phyloP scores from a whole-genome alignment of 495 filamentous ascomycete species.

The Parathielavia hyrcaniae region DNA sequence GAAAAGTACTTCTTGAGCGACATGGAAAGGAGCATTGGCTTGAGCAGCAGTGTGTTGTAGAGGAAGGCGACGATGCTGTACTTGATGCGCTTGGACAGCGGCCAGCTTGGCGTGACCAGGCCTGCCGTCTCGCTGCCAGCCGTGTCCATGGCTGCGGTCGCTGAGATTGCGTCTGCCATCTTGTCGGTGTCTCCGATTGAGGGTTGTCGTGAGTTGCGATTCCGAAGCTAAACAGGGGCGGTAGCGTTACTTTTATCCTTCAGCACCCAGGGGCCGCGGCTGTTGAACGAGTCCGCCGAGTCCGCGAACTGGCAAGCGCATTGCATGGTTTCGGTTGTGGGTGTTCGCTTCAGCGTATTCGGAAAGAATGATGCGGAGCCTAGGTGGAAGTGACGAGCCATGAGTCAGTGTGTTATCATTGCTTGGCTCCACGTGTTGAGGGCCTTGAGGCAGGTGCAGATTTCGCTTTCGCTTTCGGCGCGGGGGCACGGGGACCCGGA shows the following conservation, averaged over 20 bases:
- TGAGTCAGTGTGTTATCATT: too few relatives aligned
- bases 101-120: not conserved
- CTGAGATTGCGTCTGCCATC: not conserved
- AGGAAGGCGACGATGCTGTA: slow-evolving; percentile 15
- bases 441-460: too few relatives aligned
- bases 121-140: not conserved
- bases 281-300: too few relatives aligned
- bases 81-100: slow-evolving; percentile 11
- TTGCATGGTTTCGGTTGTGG: too few relatives aligned
- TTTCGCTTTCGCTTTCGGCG: too few relatives aligned
- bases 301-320: too few relatives aligned
- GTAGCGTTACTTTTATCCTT: not conserved
- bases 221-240: not conserved
- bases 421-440: too few relatives aligned
- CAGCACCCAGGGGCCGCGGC: too few relatives aligned
- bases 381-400: too few relatives aligned
- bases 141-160: not conserved
- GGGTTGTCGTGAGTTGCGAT: not conserved
- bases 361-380: too few relatives aligned
- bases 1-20: slow-evolving; percentile 10
- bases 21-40: not conserved
- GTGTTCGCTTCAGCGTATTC: too few relatives aligned
- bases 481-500: too few relatives aligned
- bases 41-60: slow-evolving; percentile 9
- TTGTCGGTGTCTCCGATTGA: not conserved